Evolutionary conservation across 164 flowering plant genomes (phyloP), one percentile per base, ranked within the genome.

Genomic region (Chloranthus sessilifolius): DNA sequence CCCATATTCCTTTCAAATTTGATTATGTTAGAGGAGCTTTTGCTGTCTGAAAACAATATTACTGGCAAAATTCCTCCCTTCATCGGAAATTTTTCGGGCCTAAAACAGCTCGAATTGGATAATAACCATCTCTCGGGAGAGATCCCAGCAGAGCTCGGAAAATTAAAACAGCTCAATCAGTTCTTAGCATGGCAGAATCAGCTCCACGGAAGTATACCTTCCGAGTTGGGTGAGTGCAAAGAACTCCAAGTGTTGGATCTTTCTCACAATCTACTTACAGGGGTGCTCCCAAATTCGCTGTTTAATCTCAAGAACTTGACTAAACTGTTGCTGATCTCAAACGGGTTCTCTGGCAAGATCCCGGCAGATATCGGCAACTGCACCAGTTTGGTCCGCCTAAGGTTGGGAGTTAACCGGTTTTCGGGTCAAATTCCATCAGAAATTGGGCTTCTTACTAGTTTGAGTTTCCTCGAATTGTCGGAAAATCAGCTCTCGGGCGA

Each of bases 131-230:
- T 81, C 42, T 43, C 71, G 3, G 83, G 87, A 0, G 60, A 57
- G 62, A 74, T 81, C 54, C 87, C 87, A 36, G 22, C 62, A 0
- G 43, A 57, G 40, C 61, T 81, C 45, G 87, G 87, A 30, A 26
- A 52, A 38, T 48, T 81, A 26, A 72, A 56, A 55, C 61, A 78
- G 55, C 75, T 81, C 22, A 47, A 64, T 28, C 62, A 63, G 64
- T 81, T 81, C 64, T 78, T 63, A 40, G 87, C 83, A 33, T 81
- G 87, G 87, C 70, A 76, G 64, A 81, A 78, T 65, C 69, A 74
- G 43, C 76, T 81, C 15, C 48, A 57, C 29, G 83, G 83, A 38
- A 68, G 48, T 55, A 74, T 81, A 52, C 83, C 83, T 3, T 15
- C 15, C 30, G 76, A 68, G 49, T 58, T 81, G 19, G 72, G 68